Base-by-base conservation (phyloP, 2,329 filamentous ascomycete genomes). In the Laburnicola sp. region DNA sequence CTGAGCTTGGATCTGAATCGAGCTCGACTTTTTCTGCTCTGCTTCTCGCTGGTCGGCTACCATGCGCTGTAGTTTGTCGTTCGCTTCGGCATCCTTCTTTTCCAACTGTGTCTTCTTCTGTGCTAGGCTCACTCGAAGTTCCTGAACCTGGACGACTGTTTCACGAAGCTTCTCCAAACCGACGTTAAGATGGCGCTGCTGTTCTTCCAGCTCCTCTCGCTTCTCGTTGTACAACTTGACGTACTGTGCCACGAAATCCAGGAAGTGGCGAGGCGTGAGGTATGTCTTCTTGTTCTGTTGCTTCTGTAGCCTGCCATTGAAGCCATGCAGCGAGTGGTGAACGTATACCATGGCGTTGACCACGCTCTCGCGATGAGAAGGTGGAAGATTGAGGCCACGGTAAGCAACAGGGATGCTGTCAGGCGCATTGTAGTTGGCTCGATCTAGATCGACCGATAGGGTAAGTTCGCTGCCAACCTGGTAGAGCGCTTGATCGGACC, bases 311-410 rank as follows among this genome's bases (percentile, higher is more conserved):
- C 91, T 92, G 60, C 83, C 79, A 69, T 99, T 99, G 81, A 97
- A 95, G 44, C 84, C 82, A 56, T 93, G 90, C 42, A 99, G 78
- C 2, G 94, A 99, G 76, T 97, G 91, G 70, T 99, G 94, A 21
- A 99, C 93, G 68, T 96, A 95, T 2, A 99, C 95, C 94, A 99
- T 99, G 0, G 92, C 89, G 71, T 99, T 99, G 73, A 99, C 84
- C 40, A 99, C 86, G 2, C 92, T 85, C 72, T 97, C 91, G 57
- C 94, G 86, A 72, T 99, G 93, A 48, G 88, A 89, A 6, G 93
- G 89, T 22, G 94, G 95, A 47, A 97, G 80, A 53, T 76, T 82
- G 47, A 99, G 84, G 38, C 89, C 89, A 47, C 91, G 86, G 71
- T 96, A 99, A 6, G 92, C 94, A 27, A 97, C 87, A 2, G 92